These are phyloP conservation scores for Brassica cretica DNA, from an alignment of 345 rosid genomes.

Conservation along the genomic window DNA sequence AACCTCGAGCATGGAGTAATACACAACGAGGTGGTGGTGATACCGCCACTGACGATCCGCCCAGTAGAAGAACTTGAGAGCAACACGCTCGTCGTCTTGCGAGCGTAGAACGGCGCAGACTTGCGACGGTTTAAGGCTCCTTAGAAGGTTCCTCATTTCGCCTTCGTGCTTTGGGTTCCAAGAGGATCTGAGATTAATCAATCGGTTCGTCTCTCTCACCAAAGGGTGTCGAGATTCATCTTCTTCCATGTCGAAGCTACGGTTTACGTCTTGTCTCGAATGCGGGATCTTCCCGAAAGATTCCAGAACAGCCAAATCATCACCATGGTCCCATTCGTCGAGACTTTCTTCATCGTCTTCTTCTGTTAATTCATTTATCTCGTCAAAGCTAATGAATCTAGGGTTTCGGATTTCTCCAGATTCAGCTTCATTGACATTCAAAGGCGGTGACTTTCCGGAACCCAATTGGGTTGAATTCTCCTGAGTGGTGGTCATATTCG, in stretches of 20 bases:
- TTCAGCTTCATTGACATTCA: slow-evolving; percentile 22
- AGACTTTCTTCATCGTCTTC: slow-evolving; percentile 34
- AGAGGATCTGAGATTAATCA: slow-evolving; percentile 64
- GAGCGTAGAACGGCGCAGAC: slow-evolving; percentile 76
- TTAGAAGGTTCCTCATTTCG: slow-evolving; percentile 60
- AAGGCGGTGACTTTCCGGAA: slow-evolving; percentile 24
- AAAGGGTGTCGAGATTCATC: slow-evolving; percentile 74
- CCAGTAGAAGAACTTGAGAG: slow-evolving; percentile 87
- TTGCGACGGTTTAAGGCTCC: slow-evolving; percentile 74
- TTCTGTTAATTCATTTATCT: slow-evolving; percentile 48
- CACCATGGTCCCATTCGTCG: slow-evolving; percentile 43
- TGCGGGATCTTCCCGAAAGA: slow-evolving; percentile 35
- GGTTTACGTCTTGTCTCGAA: slow-evolving; percentile 37
- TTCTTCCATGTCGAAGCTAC: slow-evolving; percentile 53
- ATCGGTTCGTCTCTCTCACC: slow-evolving; percentile 74
- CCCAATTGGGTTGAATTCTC: slow-evolving; percentile 26
- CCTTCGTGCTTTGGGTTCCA: slow-evolving; percentile 76
- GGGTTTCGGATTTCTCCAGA: slow-evolving; percentile 13
- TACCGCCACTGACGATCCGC: slow-evolving; percentile 93
- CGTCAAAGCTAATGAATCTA: slow-evolving; percentile 46
- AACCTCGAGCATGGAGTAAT: slow-evolving; percentile 71
- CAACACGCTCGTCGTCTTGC: slow-evolving; percentile 73
- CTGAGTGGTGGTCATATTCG: neutral
- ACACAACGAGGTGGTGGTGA: slow-evolving; percentile 68
- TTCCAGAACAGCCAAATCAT: slow-evolving; percentile 46